Evolutionary conservation across 768 basidiomycete species (phyloP).

Genomic region (Trametes cinnabarina): DNA sequence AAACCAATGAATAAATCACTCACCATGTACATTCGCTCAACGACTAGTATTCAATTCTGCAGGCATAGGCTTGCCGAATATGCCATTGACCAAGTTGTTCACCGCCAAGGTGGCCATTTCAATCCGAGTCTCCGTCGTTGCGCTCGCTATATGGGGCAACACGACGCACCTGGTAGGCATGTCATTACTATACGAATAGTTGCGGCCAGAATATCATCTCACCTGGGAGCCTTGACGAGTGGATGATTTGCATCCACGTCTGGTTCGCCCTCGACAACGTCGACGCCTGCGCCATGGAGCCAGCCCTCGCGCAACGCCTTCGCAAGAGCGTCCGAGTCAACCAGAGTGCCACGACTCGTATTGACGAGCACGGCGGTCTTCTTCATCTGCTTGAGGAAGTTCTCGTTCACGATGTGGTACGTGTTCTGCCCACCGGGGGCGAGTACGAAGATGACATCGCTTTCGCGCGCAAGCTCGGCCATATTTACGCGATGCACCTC

Average conservation of each 20-base stretch:
- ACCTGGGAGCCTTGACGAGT: slow-evolving; percentile 76
- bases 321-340: slow-evolving; percentile 88
- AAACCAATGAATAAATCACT: too few species aligned
- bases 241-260: slow-evolving; percentile 70
- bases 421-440: slow-evolving; percentile 74
- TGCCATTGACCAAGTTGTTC: slow-evolving; percentile 61
- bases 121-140: slow-evolving; percentile 78
- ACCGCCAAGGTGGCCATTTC: slow-evolving; percentile 80
- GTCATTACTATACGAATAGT: not conserved
- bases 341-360: slow-evolving; percentile 77
- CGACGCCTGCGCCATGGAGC: slow-evolving; percentile 91
- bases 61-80: slow-evolving; percentile 54
- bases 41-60: slow-evolving; percentile 37
- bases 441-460: slow-evolving; percentile 84
- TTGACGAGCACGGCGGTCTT: slow-evolving; percentile 80
- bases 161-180: slow-evolving; percentile 59
- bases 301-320: slow-evolving; percentile 71
- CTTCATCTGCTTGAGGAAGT: slow-evolving; percentile 84
- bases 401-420: slow-evolving; percentile 66
- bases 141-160: slow-evolving; percentile 90
- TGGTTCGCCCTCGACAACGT: slow-evolving; percentile 94
- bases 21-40: slow-evolving; percentile 11
- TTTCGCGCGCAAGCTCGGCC: slow-evolving; percentile 68
- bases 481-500: slow-evolving; percentile 56
- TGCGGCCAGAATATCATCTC: slow-evolving; percentile 17